A percentile compares a stretch with the other conserved stretches of the same genome.
Evolutionary conservation across 2,329 filamentous ascomycete genomes (phyloP).

Genomic region (Venturia nashicola): DNA sequence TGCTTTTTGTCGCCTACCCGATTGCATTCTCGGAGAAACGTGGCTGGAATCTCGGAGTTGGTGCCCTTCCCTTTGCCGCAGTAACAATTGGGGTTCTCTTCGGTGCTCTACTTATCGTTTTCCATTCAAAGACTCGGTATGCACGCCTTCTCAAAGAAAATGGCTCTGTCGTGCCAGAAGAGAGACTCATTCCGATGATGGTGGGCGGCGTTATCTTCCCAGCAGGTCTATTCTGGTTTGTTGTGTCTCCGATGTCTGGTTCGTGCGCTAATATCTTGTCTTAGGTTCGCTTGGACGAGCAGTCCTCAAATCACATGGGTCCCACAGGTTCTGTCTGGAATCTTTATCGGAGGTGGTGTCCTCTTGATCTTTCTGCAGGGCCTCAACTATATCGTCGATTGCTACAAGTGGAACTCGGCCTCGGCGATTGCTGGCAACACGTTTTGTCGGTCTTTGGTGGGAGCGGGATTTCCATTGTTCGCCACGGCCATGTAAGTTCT

Average conservation of each 20-base stretch:
- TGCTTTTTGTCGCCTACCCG: constrained; percentile 37
- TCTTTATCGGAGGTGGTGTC: constrained; percentile 30
- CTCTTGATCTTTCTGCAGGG: constrained; percentile 34
- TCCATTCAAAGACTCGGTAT: constrained; percentile 24
- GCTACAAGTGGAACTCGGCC: constrained; percentile 3
- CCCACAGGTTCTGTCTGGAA: constrained; percentile 27
- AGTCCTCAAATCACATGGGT: constrained; percentile 30
- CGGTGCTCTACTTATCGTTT: constrained; percentile 20
- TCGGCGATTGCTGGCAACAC: constrained; percentile 10
- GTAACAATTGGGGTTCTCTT: constrained; percentile 29
- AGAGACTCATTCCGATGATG: constrained; percentile 37
- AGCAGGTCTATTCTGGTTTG: constrained; percentile 36
- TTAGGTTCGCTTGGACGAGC: constrained; percentile 35
- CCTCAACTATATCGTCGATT: constrained; percentile 28
- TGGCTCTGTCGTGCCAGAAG: constrained; percentile 29
- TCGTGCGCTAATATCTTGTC: background rate
- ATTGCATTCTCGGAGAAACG: constrained; percentile 31
- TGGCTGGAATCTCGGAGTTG: constrained; percentile 27
- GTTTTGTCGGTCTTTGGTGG: constrained; percentile 5
- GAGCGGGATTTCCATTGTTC: constrained; percentile 10
- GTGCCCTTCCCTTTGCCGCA: constrained; percentile 31
- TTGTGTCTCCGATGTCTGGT: background rate
- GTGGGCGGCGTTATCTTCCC: constrained; percentile 39
- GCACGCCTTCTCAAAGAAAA: constrained; percentile 18
- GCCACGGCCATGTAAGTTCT: constrained; percentile 7